Base-by-base conservation (phyloP, 176 grass and related monocot species). In the Carex pumila region DNA sequence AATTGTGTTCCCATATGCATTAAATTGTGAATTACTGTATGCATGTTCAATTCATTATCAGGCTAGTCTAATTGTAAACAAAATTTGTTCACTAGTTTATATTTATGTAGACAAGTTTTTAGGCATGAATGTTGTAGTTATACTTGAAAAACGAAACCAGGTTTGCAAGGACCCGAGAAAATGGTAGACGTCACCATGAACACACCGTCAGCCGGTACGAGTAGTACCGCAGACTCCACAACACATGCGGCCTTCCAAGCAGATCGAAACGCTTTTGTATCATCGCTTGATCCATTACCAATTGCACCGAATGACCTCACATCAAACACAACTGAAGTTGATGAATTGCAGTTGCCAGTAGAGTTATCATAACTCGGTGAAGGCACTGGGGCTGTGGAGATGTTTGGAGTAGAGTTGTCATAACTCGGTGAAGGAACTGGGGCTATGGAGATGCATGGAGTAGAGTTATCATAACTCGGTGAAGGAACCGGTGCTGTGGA, bases 171-270 rank as follows among this genome's bases (percentile, higher is more conserved):
- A 4, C 90, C 92, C 0, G 92, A 59, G 73, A 97, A 94, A 73
- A 92, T 83, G 50, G 88, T 94, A 83, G 88, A 89, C 3, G 80
- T 94, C 85, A 97, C 49, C 76, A 90, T 90, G 85, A 94, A 97
- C 43, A 90, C 85, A 29, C 94, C 92, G 50, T 97, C 90, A 2
- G 88, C 65, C 29, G 91, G 92, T 84, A 94, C 83, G 19, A 90
- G 94, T 21, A 97, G 76, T 9, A 88, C 84, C 1, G 84, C 34
- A 0, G 82, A 71, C 18, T 80, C 70, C 1, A 81, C 65, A 0
- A 71, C 37, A 72, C 94, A 97, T 22, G 90, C 94, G 1, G 83
- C 71, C 73, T 94, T 97, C 91, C 94, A 97, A 11, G 91, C 91
- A 13, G 85, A 80, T 14, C 90, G 86, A 60, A 97, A 92, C 8